Conservation (phyloP, 371 early-diverging fungal species). For the Catenaria anguillulae region DNA sequence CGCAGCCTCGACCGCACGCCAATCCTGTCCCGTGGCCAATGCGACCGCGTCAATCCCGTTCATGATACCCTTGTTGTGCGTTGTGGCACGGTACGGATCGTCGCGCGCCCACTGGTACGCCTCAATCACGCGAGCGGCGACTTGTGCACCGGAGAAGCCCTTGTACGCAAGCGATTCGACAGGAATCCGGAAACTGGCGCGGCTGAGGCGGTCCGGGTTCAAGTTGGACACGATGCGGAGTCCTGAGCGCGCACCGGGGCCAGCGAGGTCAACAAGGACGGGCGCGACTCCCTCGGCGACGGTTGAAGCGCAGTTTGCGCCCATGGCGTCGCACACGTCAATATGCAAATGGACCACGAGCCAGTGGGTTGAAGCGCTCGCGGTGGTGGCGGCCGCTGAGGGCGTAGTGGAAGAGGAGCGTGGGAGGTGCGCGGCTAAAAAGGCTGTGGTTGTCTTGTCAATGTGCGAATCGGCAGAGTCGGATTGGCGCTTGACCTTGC, state of each 20-base stretch:
- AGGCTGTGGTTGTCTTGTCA: conserved; percentile 2
- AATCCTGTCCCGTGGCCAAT: conserved; percentile 53
- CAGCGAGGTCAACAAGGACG: background rate
- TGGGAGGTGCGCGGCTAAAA: background rate
- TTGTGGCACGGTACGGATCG: conserved; percentile 46
- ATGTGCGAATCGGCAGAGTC: background rate
- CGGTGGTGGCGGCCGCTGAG: background rate
- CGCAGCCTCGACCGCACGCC: conserved; percentile 55
- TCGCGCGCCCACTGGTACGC: conserved; percentile 48
- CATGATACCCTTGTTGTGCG: conserved; percentile 63
- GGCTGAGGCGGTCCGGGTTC: background rate
- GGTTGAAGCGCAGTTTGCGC: conserved; percentile 44
- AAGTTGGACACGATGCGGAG: conserved; percentile 4
- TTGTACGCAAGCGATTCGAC: conserved; percentile 39
- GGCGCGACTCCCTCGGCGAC: conserved; percentile 35
- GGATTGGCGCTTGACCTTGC: conserved; percentile 15
- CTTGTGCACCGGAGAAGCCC: conserved; percentile 28
- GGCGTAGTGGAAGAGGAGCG: too few species aligned
- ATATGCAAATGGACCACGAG: conserved; percentile 47
- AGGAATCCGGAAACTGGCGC: conserved; percentile 43
- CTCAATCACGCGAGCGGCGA: conserved; percentile 41
- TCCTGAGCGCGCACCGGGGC: background rate
- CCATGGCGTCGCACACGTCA: conserved; percentile 59
- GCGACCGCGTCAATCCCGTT: conserved; percentile 60
- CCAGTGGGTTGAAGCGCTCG: conserved; percentile 22